phyloP scores from a whole-genome alignment of 345 rosid species.

The Linum lewisii region DNA sequence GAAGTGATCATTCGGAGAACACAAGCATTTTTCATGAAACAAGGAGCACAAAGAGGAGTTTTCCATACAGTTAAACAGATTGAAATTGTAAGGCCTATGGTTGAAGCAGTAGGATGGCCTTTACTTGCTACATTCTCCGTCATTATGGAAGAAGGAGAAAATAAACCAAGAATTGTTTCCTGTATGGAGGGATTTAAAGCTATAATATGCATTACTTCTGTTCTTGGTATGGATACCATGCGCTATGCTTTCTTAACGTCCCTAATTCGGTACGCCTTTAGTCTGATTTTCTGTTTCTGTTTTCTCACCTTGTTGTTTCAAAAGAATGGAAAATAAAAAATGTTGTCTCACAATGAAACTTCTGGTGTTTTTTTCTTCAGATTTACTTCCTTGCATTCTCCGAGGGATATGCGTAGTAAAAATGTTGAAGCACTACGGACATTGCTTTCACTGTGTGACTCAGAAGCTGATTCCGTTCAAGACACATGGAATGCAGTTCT shows the following conservation, averaged over 20 bases:
- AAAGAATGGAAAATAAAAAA: conserved; percentile 1
- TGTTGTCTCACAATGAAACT: conserved; percentile 6
- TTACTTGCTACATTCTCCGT: conserved; percentile 95
- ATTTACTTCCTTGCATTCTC: conserved; percentile 97
- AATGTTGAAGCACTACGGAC: conserved; percentile 95
- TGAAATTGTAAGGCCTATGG: conserved; percentile 89
- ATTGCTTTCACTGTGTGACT: conserved; percentile 62
- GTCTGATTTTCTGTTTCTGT: conserved; percentile 4
- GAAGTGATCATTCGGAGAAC: conserved; percentile 83
- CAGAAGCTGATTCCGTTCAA: conserved; percentile 67
- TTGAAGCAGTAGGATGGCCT: conserved; percentile 99
- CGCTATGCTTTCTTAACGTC: conserved; percentile 98
- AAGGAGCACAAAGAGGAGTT: conserved; percentile 82
- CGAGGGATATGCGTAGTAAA: conserved; percentile 91
- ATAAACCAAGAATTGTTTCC: conserved; percentile 75
- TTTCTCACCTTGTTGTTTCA: too few species aligned
- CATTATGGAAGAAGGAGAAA: conserved; percentile 97
- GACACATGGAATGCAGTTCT: conserved; percentile 99
- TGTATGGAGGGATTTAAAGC: conserved; percentile 99
- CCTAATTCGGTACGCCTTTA: conserved; percentile 59
- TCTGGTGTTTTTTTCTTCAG: conserved; percentile 37
- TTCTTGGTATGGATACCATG: conserved; percentile 98
- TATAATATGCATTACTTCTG: conserved; percentile 82
- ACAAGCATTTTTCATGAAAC: conserved; percentile 78
- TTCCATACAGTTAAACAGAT: conserved; percentile 65